Base-by-base conservation (phyloP, 371 early-diverging fungal genomes). In the Mortierella sp. region DNA sequence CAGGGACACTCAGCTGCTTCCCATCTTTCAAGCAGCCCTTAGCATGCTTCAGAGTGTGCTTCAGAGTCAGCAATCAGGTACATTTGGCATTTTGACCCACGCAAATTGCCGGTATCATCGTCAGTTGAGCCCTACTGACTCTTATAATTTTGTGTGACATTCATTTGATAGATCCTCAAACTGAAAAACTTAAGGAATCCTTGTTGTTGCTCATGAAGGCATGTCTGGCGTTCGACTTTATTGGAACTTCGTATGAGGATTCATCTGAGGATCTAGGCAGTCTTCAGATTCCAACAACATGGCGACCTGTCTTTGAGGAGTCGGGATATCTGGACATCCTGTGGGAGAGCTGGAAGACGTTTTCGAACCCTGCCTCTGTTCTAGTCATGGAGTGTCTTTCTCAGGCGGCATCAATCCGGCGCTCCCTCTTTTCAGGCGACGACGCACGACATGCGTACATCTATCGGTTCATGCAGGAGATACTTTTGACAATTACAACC, bases 141-240 rank as follows among this genome's bases (percentile, higher is more conserved):
- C 24, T 9, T 14, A 29, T 24, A 22, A 8, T 34, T n/a, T 67
- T 24, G 66, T 19, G 14, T 39, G 26, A 39, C 6, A 26, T 29
- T 41, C 14, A 45, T 37, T 9, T n/a, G 24, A 61, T 83, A 87
- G 88, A 88, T 74, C 71, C 71, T 34, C 86, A 89, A 53, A 88
- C 90, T 68, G 85, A 87, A n/a, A 89, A 89, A 6, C 75, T 93
- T 52, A 88, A 88, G 47, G 93, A 92, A 50, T 87, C 90, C 43
- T 87, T 91, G 29, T 73, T 96, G 63, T 78, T 81, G 71, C 87
- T 96, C 34, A 86, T 96, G 74, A 82, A 90, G 44, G 92, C 90
- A 40, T 95, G 95, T 70, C 80, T 97, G 55, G 87, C 89, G 0
- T 97, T 95, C 87, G 97, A 97, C 81, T 97, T 97, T 79, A 94